A percentile compares a stretch with the other conserved stretches of the same genome.
These are phyloP conservation scores for Lanmaoa pseudosensibilis DNA, from an alignment of 768 basidiomycete genomes.

Conservation along the genomic window DNA sequence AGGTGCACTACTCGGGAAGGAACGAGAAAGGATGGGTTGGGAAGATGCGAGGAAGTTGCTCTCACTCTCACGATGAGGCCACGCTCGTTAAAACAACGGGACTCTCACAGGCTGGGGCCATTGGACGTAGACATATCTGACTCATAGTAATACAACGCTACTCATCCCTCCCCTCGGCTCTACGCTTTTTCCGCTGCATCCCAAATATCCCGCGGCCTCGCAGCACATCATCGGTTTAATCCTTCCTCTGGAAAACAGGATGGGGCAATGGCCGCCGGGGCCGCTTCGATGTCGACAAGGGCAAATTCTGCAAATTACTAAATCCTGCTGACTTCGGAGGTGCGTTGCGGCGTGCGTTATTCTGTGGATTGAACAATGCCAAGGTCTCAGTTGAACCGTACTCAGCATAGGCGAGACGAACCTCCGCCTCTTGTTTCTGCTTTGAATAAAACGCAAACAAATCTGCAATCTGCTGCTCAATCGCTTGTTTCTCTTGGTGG, in stretches of 20 bases:
- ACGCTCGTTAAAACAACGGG: constrained; percentile 1
- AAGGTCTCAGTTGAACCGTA: background rate
- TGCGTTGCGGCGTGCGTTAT: constrained; percentile 23
- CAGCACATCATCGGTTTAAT: constrained; percentile 6
- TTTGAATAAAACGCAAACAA: constrained; percentile 71
- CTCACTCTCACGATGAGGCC: constrained; percentile 8
- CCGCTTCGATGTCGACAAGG: constrained; percentile 20
- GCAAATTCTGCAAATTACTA: constrained; percentile 29
- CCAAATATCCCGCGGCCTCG: background rate
- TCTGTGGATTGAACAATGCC: constrained; percentile 15
- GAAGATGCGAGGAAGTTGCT: constrained; percentile 46
- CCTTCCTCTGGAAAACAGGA: constrained; percentile 27
- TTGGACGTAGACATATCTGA: constrained; percentile 5
- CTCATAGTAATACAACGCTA: constrained; percentile 12
- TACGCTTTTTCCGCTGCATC: background rate
- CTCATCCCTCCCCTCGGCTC: background rate
- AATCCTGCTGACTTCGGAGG: constrained; percentile 23
- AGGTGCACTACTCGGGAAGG: constrained; percentile 60
- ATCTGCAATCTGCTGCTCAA: constrained; percentile 73
- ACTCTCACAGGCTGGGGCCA: background rate
- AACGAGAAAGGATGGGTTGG: constrained; percentile 78
- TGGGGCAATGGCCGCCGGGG: constrained; percentile 32
- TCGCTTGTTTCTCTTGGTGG: constrained; percentile 60
- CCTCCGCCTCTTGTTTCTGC: constrained; percentile 49
- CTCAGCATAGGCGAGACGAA: constrained; percentile 8